These are phyloP conservation scores for Clavariopsis aquatica DNA, from an alignment of 495 filamentous ascomycete species.

Conservation along the genomic window DNA sequence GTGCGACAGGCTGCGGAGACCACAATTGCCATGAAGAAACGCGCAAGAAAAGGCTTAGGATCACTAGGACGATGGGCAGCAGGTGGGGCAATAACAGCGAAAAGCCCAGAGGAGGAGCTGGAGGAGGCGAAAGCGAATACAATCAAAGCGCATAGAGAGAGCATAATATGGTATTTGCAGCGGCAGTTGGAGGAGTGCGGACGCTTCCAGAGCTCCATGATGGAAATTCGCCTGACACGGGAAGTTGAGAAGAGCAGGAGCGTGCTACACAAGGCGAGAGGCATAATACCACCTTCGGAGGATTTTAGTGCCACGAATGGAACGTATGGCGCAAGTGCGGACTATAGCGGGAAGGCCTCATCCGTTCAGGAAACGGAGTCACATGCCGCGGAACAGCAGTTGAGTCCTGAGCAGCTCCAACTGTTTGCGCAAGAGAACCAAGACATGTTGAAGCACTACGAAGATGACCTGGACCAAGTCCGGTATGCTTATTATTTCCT, in stretches of 20 bases:
- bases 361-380: conserved; percentile 47
- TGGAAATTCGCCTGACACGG: conserved; percentile 80
- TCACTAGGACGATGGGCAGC: conserved; percentile 73
- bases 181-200: conserved; percentile 72
- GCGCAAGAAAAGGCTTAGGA: conserved; percentile 55
- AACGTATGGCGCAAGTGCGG: background rate
- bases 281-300: conserved; percentile 37
- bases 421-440: conserved; percentile 93
- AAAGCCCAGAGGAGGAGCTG: conserved; percentile 62
- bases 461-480: conserved; percentile 88
- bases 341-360: conserved; percentile 24
- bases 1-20: conserved; percentile 72
- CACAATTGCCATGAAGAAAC: conserved; percentile 67
- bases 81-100: conserved; percentile 48
- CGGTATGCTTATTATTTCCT: conserved; percentile 54
- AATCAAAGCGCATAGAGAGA: conserved; percentile 68
- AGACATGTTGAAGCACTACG: conserved; percentile 86
- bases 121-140: conserved; percentile 68
- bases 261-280: conserved; percentile 69
- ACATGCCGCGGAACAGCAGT: conserved; percentile 57
- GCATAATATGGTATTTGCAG: conserved; percentile 78
- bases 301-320: conserved; percentile 28
- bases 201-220: conserved; percentile 80
- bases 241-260: conserved; percentile 89
- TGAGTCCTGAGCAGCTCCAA: conserved; percentile 82